phyloP scores from a whole-genome alignment of 2,329 filamentous ascomycete species.

The Apiospora malaysiana region DNA sequence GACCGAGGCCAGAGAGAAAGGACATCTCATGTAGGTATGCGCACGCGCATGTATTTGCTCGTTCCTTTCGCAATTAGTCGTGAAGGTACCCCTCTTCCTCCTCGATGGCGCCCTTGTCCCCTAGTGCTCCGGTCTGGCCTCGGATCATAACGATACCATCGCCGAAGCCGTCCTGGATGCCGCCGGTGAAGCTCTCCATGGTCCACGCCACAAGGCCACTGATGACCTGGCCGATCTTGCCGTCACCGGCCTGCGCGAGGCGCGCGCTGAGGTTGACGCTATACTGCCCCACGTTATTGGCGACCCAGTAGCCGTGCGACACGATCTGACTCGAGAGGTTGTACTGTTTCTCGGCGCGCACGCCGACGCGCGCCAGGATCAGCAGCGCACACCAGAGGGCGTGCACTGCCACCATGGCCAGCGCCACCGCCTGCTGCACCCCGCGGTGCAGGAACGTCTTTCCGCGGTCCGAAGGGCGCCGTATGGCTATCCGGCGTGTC shows the following conservation, averaged over 20 bases:
- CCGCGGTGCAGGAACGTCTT: conserved; percentile 63
- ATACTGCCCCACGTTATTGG: conserved; percentile 58
- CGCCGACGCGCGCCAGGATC: conserved; percentile 57
- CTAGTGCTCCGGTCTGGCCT: neutral
- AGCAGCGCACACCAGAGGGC: conserved; percentile 64
- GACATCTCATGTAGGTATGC: neutral
- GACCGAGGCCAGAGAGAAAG: neutral
- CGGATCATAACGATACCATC: conserved; percentile 36
- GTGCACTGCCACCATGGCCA: conserved; percentile 64
- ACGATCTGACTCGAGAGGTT: conserved; percentile 66
- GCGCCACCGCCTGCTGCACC: conserved; percentile 61
- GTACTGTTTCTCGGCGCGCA: conserved; percentile 70
- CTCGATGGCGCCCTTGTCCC: neutral
- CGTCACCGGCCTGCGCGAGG: conserved; percentile 67
- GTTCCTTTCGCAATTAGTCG: neutral
- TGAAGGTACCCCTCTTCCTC: neutral
- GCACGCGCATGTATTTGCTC: neutral
- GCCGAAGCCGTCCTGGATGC: conserved; percentile 68
- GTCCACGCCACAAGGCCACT: conserved; percentile 65
- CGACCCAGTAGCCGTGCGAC: conserved; percentile 55
- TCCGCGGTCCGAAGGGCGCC: conserved; percentile 29
- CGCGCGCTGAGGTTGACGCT: conserved; percentile 58
- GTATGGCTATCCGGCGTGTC: neutral
- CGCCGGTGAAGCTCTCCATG: conserved; percentile 67
- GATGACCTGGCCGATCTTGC: conserved; percentile 65